Conservation (phyloP, 805 yeast genomes). For the Barnettozyma vustinii region DNA sequence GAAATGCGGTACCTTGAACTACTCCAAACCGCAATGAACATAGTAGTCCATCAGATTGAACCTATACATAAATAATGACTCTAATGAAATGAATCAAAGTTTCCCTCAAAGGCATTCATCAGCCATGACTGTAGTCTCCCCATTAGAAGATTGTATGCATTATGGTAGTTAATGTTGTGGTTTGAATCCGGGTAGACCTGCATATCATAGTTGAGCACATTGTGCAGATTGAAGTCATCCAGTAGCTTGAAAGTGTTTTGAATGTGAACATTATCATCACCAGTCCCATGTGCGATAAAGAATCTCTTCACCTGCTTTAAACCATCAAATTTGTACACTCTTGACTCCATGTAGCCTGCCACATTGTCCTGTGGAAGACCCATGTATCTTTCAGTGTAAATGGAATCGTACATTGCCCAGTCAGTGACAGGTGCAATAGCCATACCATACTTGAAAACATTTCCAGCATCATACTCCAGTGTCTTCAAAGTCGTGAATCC, state of each 20-base stretch:
- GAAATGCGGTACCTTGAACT: slow-evolving; percentile 67
- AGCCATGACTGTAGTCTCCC: slow-evolving; percentile 61
- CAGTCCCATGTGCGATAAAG: slow-evolving; percentile 74
- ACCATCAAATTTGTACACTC: slow-evolving; percentile 36
- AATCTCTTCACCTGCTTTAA: slow-evolving; percentile 51
- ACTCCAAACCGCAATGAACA: slow-evolving; percentile 49
- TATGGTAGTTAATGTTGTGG: slow-evolving; percentile 75
- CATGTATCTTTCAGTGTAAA: slow-evolving; percentile 79
- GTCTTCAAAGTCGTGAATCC: slow-evolving; percentile 75
- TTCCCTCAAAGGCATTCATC: slow-evolving; percentile 46
- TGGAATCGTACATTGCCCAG: slow-evolving; percentile 71
- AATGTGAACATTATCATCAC: slow-evolving; percentile 79
- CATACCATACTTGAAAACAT: slow-evolving; percentile 66
- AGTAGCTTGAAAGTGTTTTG: slow-evolving; percentile 61
- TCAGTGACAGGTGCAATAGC: slow-evolving; percentile 84
- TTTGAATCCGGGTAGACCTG: slow-evolving; percentile 91
- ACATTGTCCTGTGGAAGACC: slow-evolving; percentile 44
- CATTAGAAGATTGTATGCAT: slow-evolving; percentile 70
- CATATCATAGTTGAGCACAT: slow-evolving; percentile 75
- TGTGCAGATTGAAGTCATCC: slow-evolving; percentile 47
- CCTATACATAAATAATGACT: not conserved
- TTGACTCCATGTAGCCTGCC: slow-evolving; percentile 41
- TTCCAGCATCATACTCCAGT: slow-evolving; percentile 57
- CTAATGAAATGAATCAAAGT: slow-evolving; percentile 19
- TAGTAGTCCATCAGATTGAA: not conserved